These are phyloP conservation scores for Thelephora ganbajun DNA, from an alignment of 768 basidiomycete genomes.

Conservation along the genomic window DNA sequence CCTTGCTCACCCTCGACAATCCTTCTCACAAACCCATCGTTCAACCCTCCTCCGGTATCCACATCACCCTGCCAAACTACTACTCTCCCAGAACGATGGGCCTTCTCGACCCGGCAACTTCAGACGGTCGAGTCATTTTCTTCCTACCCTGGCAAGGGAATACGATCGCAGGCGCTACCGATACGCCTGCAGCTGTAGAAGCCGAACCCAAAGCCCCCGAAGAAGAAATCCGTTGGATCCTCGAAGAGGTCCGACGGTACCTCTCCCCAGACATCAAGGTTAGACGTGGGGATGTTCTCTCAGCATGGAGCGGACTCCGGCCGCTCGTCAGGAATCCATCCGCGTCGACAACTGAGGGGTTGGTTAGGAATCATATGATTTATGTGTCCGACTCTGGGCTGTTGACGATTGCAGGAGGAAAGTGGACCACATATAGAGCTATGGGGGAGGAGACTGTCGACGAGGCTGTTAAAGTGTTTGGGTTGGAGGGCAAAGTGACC, in stretches of 20 bases:
- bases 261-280: constrained; percentile 88
- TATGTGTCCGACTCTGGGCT: constrained; percentile 69
- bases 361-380: constrained; percentile 92
- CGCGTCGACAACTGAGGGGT: constrained; percentile 64
- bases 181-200: constrained; percentile 60
- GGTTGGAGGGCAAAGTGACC: constrained; percentile 37
- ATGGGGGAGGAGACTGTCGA: constrained; percentile 97
- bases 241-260: constrained; percentile 86
- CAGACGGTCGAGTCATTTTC: constrained; percentile 96
- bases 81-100: constrained; percentile 94
- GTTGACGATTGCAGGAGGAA: constrained; percentile 91
- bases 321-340: constrained; percentile 78
- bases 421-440: constrained; percentile 95
- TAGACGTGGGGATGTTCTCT: constrained; percentile 85
- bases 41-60: constrained; percentile 83
- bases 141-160: constrained; percentile 98
- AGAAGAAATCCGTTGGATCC: constrained; percentile 93
- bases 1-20: constrained; percentile 70
- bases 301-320: constrained; percentile 87
- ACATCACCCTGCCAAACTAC: constrained; percentile 95
- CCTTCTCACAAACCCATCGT: constrained; percentile 74
- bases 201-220: constrained; percentile 73
- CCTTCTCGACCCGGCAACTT: constrained; percentile 86
- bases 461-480: constrained; percentile 68
- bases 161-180: constrained; percentile 95